Conservation (phyloP, 176 grass and related monocot species). For the Bromus sterilis region DNA sequence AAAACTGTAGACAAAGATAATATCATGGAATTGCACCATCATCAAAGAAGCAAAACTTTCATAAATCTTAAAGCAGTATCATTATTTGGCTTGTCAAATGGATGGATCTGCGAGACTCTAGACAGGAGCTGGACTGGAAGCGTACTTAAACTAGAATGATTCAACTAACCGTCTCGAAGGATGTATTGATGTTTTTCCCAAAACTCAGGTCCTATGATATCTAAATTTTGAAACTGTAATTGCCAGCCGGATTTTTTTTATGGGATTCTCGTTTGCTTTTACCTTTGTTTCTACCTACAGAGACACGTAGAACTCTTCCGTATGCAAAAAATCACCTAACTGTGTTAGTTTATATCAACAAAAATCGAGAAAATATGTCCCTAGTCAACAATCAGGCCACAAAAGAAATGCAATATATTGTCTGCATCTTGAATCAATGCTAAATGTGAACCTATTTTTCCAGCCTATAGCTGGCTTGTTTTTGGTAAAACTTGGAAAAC, state of each 20-base stretch:
- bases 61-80: slow-evolving; percentile 53
- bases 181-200: slow-evolving; percentile 44
- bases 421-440: not conserved
- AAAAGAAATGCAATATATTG: not conserved
- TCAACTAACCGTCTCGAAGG: slow-evolving; percentile 41
- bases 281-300: slow-evolving; percentile 34
- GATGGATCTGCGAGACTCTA: slow-evolving; percentile 57
- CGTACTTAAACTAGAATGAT: slow-evolving; percentile 5
- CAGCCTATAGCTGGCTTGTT: no score
- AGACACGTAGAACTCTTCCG: not conserved
- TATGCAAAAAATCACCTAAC: not conserved
- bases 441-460: no score
- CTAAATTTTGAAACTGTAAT: slow-evolving; percentile 27
- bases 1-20: slow-evolving; percentile 78
- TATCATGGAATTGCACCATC: slow-evolving; percentile 61
- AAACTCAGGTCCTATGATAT: slow-evolving; percentile 48
- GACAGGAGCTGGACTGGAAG: not conserved
- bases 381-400: not conserved
- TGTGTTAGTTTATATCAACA: not conserved
- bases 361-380: not conserved
- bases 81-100: slow-evolving; percentile 83
- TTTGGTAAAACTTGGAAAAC: no score
- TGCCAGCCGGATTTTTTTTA: slow-evolving; percentile 11
- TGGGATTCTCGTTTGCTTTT: slow-evolving; percentile 22
- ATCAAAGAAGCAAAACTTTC: slow-evolving; percentile 58